Evolutionary conservation across 2,329 filamentous ascomycete species (phyloP).

Genomic region (Pseudogymnoascus sp.): DNA sequence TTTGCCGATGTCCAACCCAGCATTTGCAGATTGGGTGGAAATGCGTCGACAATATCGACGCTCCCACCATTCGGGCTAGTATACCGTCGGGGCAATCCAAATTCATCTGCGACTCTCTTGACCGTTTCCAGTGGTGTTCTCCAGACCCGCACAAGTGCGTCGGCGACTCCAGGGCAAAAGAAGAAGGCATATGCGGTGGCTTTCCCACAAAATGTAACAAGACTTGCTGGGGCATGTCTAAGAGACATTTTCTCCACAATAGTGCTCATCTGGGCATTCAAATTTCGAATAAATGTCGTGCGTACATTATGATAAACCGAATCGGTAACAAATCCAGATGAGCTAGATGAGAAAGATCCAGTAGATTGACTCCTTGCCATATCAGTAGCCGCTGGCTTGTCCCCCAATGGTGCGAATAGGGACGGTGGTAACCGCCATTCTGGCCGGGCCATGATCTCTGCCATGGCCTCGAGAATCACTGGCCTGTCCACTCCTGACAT

Average conservation of each 20-base stretch:
- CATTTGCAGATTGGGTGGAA: slow-evolving; percentile 44
- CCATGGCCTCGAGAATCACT: slow-evolving; percentile 61
- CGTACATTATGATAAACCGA: slow-evolving; percentile 67
- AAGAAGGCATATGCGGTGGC: slow-evolving; percentile 69
- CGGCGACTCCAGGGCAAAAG: slow-evolving; percentile 65
- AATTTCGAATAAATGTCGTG: slow-evolving; percentile 63
- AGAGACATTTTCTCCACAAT: slow-evolving; percentile 70
- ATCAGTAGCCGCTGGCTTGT: slow-evolving; percentile 30
- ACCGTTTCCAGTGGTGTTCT: slow-evolving; percentile 52
- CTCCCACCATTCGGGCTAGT: slow-evolving; percentile 13
- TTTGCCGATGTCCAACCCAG: slow-evolving; percentile 56
- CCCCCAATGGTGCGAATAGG: slow-evolving; percentile 45
- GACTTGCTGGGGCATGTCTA: slow-evolving; percentile 45
- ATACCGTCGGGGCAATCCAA: slow-evolving; percentile 49
- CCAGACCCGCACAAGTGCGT: slow-evolving; percentile 62
- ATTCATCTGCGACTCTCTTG: slow-evolving; percentile 55
- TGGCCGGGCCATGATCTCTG: slow-evolving; percentile 62
- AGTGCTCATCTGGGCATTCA: slow-evolving; percentile 63
- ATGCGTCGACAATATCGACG: slow-evolving; percentile 31
- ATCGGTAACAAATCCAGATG: slow-evolving; percentile 61
- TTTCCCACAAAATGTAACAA: slow-evolving; percentile 66
- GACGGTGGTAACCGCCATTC: slow-evolving; percentile 62
- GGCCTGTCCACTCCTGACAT: slow-evolving; percentile 65
- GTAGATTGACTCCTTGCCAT: slow-evolving; percentile 32
- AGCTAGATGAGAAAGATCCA: slow-evolving; percentile 50